phyloP scores from a whole-genome alignment of 176 grass and related monocot species.

The Bolboschoenus planiculmis region DNA sequence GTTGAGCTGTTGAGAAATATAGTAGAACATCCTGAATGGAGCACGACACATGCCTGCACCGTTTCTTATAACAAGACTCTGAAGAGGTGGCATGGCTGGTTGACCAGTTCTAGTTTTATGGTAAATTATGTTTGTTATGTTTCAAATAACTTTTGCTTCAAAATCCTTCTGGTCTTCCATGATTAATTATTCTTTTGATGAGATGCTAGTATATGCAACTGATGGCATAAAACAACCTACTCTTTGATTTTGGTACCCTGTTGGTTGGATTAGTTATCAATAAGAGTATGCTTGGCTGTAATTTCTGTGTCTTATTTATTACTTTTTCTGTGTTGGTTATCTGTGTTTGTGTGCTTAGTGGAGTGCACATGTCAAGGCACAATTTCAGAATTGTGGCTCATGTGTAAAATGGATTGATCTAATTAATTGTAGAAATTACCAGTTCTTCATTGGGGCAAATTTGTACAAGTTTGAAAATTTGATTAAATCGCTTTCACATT shows the following conservation, averaged over 20 bases:
- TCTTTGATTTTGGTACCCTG: no score
- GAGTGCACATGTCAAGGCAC: no score
- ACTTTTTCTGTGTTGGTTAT: no score
- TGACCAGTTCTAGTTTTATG: slow-evolving; percentile 34
- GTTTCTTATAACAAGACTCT: slow-evolving; percentile 38
- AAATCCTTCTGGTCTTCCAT: background rate
- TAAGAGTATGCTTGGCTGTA: no score
- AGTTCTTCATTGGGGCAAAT: background rate
- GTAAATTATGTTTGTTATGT: slow-evolving; percentile 14
- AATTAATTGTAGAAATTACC: background rate
- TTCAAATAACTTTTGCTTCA: background rate
- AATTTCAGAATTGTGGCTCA: background rate
- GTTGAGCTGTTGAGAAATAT: slow-evolving; percentile 29
- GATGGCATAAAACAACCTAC: no score
- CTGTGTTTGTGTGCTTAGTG: no score
- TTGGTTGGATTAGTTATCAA: no score
- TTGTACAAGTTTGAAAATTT: background rate
- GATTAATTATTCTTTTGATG: background rate
- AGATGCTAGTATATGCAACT: no score
- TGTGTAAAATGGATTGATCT: background rate
- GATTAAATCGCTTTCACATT: background rate
- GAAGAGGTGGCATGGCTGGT: slow-evolving; percentile 40
- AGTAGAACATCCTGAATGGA: slow-evolving; percentile 30
- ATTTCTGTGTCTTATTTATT: no score
- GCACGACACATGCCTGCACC: slow-evolving; percentile 21